Percentiles rank a stretch among this genome's conserved stretches.
phyloP scores from a whole-genome alignment of 1,284 basidiomycete species.

The Ceratobasidium sp. region DNA sequence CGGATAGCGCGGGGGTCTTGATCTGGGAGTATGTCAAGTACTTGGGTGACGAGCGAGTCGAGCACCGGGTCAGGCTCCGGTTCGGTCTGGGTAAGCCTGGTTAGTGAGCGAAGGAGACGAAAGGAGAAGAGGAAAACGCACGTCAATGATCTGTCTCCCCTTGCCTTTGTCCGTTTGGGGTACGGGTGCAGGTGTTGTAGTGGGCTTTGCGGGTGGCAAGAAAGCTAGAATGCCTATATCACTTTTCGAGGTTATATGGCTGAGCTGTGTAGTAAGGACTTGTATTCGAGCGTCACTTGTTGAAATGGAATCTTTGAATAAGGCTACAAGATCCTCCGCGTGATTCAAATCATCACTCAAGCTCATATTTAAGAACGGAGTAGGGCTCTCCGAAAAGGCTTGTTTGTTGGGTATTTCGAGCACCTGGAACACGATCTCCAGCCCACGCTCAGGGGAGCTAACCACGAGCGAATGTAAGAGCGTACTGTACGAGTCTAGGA shows the following conservation, averaged over 20 bases:
- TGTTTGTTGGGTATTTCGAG: slow-evolving; percentile 23
- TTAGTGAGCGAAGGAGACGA: neutral
- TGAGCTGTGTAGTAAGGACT: slow-evolving; percentile 23
- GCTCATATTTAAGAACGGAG: slow-evolving; percentile 20
- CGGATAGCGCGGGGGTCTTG: slow-evolving; percentile 50
- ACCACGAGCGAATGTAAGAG: slow-evolving; percentile 27
- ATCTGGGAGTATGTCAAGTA: slow-evolving; percentile 53
- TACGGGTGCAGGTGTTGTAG: neutral
- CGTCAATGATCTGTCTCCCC: slow-evolving; percentile 24
- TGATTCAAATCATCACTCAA: slow-evolving; percentile 42
- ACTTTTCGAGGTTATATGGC: slow-evolving; percentile 16
- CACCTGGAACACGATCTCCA: slow-evolving; percentile 30
- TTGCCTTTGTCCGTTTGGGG: slow-evolving; percentile 38
- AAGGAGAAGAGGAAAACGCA: neutral
- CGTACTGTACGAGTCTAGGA: slow-evolving; percentile 42
- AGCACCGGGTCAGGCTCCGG: slow-evolving; percentile 29
- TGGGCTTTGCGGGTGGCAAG: neutral
- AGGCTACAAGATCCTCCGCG: neutral
- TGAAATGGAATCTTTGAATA: slow-evolving; percentile 17
- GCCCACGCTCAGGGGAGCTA: slow-evolving; percentile 24
- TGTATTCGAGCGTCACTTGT: slow-evolving; percentile 21
- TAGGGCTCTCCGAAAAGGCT: neutral
- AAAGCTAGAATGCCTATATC: slow-evolving; percentile 30
- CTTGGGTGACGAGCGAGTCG: slow-evolving; percentile 49
- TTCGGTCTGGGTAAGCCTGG: slow-evolving; percentile 8